A percentile compares a stretch with the other conserved stretches of the same genome.
These are phyloP conservation scores for Craterostigma plantagineum DNA, from an alignment of 257 asterid genomes.

Conservation along the genomic window DNA sequence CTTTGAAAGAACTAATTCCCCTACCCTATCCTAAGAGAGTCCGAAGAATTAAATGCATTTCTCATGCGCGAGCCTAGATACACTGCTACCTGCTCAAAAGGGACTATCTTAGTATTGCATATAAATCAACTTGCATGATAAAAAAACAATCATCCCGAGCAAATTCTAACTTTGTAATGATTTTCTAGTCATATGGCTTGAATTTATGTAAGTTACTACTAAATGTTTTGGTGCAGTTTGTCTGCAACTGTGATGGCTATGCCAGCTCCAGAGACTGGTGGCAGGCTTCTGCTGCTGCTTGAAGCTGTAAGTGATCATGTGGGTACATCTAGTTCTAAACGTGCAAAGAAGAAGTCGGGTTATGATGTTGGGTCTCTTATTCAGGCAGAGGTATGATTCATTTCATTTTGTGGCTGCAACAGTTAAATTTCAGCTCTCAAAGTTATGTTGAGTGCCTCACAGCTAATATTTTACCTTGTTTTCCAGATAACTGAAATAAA, in stretches of 20 bases:
- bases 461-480: slow-evolving; percentile 9
- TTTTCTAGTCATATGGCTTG: too few relatives aligned
- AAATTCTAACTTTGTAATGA: too few relatives aligned
- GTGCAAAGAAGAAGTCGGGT: slow-evolving; percentile 51
- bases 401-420: slow-evolving; percentile 7
- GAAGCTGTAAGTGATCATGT: slow-evolving; percentile 33
- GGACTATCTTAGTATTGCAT: too few relatives aligned
- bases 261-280: slow-evolving; percentile 52
- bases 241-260: slow-evolving; percentile 57
- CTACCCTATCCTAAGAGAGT: too few relatives aligned
- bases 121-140: too few relatives aligned
- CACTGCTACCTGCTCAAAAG: too few relatives aligned
- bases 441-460: slow-evolving; percentile 2
- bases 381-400: slow-evolving; percentile 55
- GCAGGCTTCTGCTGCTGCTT: slow-evolving; percentile 66
- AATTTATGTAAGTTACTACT: neutral
- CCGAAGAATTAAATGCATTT: too few relatives aligned
- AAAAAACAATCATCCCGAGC: too few relatives aligned
- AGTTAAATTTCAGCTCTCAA: neutral
- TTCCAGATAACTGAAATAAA: slow-evolving; percentile 76
- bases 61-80: too few relatives aligned
- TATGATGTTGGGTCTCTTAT: slow-evolving; percentile 61
- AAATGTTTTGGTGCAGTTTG: slow-evolving; percentile 35
- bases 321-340: slow-evolving; percentile 56
- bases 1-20: too few relatives aligned